Base-by-base conservation (phyloP, 768 basidiomycete species). In the Russula compacta region DNA sequence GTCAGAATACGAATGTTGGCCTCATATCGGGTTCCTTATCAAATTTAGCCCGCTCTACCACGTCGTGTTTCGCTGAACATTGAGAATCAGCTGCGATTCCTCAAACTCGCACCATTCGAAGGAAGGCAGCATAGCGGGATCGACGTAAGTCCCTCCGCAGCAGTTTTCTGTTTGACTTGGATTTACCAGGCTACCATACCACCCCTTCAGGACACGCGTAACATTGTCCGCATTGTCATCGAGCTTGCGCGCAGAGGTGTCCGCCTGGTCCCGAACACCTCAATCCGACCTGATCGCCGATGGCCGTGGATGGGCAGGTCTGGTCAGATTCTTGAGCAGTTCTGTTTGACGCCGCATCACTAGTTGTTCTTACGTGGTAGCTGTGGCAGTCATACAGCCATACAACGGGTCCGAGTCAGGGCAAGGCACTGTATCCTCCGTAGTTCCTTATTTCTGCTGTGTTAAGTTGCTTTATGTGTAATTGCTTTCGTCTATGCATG, bases 121-220 rank as follows among this genome's bases (percentile, higher is more conserved):
- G 95, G 95, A 21, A 82, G 89, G 67, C 78, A 83, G 58, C 95
- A 98, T 73, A 84, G 84, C 69, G 95, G 95, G 24, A 87, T 95
- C 39, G 92, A 94, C 73, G 95, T 94, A 64, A 77, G 89, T 84
- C 47, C 52, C 58, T 12, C 38, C 19, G 19, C 17, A 19, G 21
- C 10, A 3, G 6, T n/a, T 38, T 32, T 21, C 39, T 2, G 24
- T 48, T 39, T 40, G 32, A 35, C 33, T 35, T 58, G 42, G 12
- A 51, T 39, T 39, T 47, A 55, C 60, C 11, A 49, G 38, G n/a
- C 48, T 32, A 15, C 11, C 7, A 10, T 29, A 29, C 10, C 15
- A 38, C 49, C 19, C 4, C 43, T 35, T n/a, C 58, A 95, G 92
- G 94, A 99, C 73, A 81, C 90, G 39, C 86, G 89, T 35, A 99